Base-by-base conservation (phyloP, 2,329 filamentous ascomycete genomes). In the Fusarium sp. region DNA sequence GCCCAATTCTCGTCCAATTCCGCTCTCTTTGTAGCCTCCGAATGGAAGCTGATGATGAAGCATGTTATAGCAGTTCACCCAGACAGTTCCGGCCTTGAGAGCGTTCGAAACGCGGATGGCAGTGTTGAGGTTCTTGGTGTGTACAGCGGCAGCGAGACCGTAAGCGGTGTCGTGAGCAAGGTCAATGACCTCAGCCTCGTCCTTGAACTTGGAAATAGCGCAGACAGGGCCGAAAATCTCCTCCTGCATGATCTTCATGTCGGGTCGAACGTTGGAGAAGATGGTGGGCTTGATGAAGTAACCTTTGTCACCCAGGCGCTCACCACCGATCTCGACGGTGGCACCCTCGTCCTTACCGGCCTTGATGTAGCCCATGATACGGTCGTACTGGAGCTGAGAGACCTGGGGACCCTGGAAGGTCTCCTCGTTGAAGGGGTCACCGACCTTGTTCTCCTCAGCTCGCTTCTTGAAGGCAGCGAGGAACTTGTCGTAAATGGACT, bases 261-360 rank as follows among this genome's bases (percentile, higher is more conserved):
- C 88, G 72, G 89, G 82, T 50, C 84, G 88, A 72, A 96, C 93
- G 77, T 93, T 89, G 80, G 88, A 89, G 86, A 97, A 97, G 83
- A 97, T 93, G 76, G 93, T 97, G 40, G 93, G 93, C 85, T 95
- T 84, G 81, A 97, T 95, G 85, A 95, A 97, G 88, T 92, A 97
- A 67, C 92, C 92, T 85, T 93, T 90, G 77, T 85, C 78, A 65
- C 92, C 92, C 80, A 90, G 90, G 73, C 79, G 77, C 63, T 77
- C 76, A 44, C 80, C 80, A 55, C 80, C 80, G 38, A 76, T 89
- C 78, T 90, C 90, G 66, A 96, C 77, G 8, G 77, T 86, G 62
- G 87, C 87, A 63, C 87, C 87, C 75, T 86, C 84, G 37, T 85
- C 82, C 81, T 86, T 88, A 53, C 87, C 87, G 68, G 86, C 83